Evolutionary conservation across 163 green algal genomes (phyloP).

Genomic region (Scenedesmus sp.): DNA sequence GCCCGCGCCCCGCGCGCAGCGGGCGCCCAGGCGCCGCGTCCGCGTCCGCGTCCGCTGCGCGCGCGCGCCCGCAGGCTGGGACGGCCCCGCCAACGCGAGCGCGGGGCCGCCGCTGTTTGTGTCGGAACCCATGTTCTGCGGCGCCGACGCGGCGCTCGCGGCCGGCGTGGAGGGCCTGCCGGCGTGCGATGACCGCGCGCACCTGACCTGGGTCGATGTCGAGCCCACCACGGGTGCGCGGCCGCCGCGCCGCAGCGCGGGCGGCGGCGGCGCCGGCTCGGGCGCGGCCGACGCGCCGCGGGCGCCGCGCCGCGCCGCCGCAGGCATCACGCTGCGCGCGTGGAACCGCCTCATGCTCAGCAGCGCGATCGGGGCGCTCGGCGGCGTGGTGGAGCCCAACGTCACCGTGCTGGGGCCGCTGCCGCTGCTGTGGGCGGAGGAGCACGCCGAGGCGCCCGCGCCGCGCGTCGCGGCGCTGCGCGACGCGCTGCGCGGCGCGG

Average conservation of each 20-base stretch:
- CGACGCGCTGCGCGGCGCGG: no score
- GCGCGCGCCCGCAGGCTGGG: no score
- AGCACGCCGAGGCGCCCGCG: neutral
- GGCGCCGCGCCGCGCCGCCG: neutral
- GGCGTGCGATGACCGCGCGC: conserved; percentile 19
- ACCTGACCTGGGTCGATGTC: conserved; percentile 43
- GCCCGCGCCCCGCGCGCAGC: no score
- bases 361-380: neutral
- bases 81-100: neutral
- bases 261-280: neutral
- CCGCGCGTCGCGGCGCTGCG: no score
- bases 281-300: no score
- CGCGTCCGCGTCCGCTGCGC: no score
- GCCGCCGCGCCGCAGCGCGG: neutral
- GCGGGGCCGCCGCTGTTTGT: conserved; percentile 23
- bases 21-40: no score
- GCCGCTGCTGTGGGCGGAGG: conserved; percentile 43
- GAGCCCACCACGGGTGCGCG: conserved; percentile 27
- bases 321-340: conserved; percentile 39
- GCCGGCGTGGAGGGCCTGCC: conserved; percentile 24
- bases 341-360: conserved; percentile 43
- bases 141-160: conserved; percentile 8
- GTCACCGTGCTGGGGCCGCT: conserved; percentile 6
- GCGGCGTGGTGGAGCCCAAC: conserved; percentile 17
- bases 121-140: conserved; percentile 40